A percentile compares a stretch with the other conserved stretches of the same genome.
These are phyloP conservation scores for Acanthamoeba lenticulata DNA, from an alignment of 208 protist genomes.

Conservation along the genomic window DNA sequence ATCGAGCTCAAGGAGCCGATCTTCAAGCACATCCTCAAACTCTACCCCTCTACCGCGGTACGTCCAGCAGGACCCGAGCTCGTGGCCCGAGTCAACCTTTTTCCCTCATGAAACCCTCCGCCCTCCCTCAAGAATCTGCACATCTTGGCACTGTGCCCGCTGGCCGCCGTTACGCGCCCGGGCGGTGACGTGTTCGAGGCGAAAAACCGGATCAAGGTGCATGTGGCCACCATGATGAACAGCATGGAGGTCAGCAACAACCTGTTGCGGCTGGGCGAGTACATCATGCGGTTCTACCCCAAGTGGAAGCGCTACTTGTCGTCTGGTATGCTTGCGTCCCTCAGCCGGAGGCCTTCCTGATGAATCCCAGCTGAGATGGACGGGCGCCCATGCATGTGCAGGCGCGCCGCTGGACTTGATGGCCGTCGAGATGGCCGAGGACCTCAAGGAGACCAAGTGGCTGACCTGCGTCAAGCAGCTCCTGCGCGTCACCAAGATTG, in stretches of 20 bases:
- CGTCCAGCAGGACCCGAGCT: too few relatives aligned
- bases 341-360: too few relatives aligned
- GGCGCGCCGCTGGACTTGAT: background rate
- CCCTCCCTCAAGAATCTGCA: background rate
- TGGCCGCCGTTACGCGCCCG: background rate
- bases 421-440: background rate
- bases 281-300: background rate
- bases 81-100: background rate
- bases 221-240: background rate
- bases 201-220: background rate
- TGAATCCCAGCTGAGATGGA: background rate
- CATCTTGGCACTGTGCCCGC: background rate
- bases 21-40: constrained; percentile 42
- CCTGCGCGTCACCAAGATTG: constrained; percentile 15
- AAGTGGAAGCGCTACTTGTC: background rate
- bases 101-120: background rate
- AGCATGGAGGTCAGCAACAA: constrained; percentile 21
- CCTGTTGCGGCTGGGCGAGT: background rate
- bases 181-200: background rate
- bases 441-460: constrained; percentile 24
- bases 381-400: background rate
- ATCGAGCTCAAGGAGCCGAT: constrained; percentile 14
- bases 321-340: background rate
- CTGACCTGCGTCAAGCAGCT: constrained; percentile 5
- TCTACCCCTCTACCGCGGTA: background rate